Conservation (phyloP, 2,329 filamentous ascomycete species). For the Elsinoe ampelina region DNA sequence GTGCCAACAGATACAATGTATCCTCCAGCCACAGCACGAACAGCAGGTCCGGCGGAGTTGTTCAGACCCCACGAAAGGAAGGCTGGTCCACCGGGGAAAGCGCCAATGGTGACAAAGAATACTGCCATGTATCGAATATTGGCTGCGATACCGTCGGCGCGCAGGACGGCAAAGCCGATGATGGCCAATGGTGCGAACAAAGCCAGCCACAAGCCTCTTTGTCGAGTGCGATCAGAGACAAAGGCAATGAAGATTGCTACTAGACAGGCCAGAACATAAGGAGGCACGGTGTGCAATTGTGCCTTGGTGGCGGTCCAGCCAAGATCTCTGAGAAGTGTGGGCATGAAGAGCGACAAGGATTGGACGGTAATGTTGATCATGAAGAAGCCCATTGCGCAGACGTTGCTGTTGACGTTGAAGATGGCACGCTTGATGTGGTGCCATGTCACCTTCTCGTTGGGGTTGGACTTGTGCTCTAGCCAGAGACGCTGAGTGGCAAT, state of each 20-base stretch:
- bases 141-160: constrained; percentile 18
- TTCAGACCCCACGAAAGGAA: constrained; percentile 53
- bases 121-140: constrained; percentile 29
- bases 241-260: constrained; percentile 23
- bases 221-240: constrained; percentile 19
- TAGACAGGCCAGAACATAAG: constrained; percentile 26
- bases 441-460: constrained; percentile 24
- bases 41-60: constrained; percentile 44
- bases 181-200: constrained; percentile 14
- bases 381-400: constrained; percentile 25
- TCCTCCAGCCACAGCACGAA: constrained; percentile 47
- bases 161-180: constrained; percentile 28
- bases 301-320: constrained; percentile 21
- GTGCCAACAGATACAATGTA: constrained; percentile 49
- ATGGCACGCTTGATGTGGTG: constrained; percentile 21
- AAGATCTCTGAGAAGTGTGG: constrained; percentile 41
- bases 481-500: constrained; percentile 1
- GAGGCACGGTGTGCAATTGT: constrained; percentile 23
- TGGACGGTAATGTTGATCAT: constrained; percentile 15
- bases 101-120: constrained; percentile 34
- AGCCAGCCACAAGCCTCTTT: constrained; percentile 16
- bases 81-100: constrained; percentile 49
- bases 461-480: constrained; percentile 22
- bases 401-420: constrained; percentile 27
- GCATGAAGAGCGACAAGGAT: constrained; percentile 30